Percentiles rank a stretch among this genome's conserved stretches.
phyloP scores from a whole-genome alignment of 805 yeast genomes.

The Cyberlindnera amylophila region DNA sequence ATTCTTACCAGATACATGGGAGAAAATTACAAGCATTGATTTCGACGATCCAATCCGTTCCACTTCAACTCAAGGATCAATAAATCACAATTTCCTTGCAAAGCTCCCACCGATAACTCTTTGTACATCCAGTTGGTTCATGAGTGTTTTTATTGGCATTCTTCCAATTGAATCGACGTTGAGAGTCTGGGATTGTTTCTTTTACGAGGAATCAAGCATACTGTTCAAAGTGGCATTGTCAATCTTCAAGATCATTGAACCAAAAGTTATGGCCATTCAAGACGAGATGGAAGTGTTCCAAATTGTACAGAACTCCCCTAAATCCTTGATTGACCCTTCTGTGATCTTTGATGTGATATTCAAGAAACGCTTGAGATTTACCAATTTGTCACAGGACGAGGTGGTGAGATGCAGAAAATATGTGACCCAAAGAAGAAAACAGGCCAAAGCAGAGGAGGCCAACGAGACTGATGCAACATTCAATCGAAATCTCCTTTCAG shows the following conservation, averaged over 20 bases:
- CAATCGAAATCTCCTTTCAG: slow-evolving; percentile 26
- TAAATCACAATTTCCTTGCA: slow-evolving; percentile 49
- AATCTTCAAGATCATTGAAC: slow-evolving; percentile 71
- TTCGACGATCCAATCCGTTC: slow-evolving; percentile 33
- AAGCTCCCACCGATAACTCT: slow-evolving; percentile 87
- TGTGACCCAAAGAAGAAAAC: slow-evolving; percentile 59
- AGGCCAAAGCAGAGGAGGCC: slow-evolving; percentile 14
- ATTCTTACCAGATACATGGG: slow-evolving; percentile 81
- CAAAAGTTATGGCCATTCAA: slow-evolving; percentile 44
- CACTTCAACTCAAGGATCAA: slow-evolving; percentile 19
- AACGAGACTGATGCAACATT: slow-evolving; percentile 26
- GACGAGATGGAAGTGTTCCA: slow-evolving; percentile 73
- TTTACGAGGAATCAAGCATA: slow-evolving; percentile 87
- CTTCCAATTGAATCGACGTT: slow-evolving; percentile 85
- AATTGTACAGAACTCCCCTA: slow-evolving; percentile 79
- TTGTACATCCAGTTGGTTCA: slow-evolving; percentile 96
- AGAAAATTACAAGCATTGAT: slow-evolving; percentile 34
- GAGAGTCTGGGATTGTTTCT: slow-evolving; percentile 91
- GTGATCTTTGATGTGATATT: slow-evolving; percentile 69
- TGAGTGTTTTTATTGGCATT: slow-evolving; percentile 92
- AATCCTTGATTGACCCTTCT: slow-evolving; percentile 63
- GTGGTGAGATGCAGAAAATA: slow-evolving; percentile 72
- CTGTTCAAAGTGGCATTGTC: slow-evolving; percentile 80
- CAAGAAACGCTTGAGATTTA: slow-evolving; percentile 66
- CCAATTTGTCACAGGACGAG: slow-evolving; percentile 78